Percentiles rank a stretch among this genome's conserved stretches.
These are phyloP conservation scores for Moesziomyces sp. DNA, from an alignment of 1,284 basidiomycete species.

Conservation along the genomic window DNA sequence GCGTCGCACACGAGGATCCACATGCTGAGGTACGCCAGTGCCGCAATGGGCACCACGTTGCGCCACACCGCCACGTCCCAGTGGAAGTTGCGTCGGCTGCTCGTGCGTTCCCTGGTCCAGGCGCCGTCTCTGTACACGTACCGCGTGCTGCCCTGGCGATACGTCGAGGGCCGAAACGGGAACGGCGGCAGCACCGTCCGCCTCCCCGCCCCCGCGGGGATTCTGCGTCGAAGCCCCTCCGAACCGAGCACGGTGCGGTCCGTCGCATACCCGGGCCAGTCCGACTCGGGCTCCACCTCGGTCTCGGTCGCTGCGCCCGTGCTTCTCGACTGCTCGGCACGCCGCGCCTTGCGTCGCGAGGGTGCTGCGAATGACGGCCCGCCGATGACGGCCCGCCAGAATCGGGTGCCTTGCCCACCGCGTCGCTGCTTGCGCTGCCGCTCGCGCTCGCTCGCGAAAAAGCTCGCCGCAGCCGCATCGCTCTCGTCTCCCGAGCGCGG, in stretches of 20 bases:
- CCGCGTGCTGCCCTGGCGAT: constrained; percentile 14
- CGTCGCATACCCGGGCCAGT: constrained; percentile 39
- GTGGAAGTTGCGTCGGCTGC: constrained; percentile 60
- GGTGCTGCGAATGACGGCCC: constrained; percentile 39
- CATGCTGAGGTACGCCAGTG: constrained; percentile 60
- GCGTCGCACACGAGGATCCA: constrained; percentile 56
- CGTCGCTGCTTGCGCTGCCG: constrained; percentile 27
- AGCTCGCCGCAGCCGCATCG: constrained; percentile 32
- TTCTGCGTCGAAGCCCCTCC: constrained; percentile 14
- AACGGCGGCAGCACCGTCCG: constrained; percentile 17
- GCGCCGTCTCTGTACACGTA: constrained; percentile 19
- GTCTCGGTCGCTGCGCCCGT: constrained; percentile 23
- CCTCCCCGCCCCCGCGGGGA: neutral
- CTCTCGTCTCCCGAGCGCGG: constrained; percentile 39
- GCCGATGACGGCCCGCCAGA: constrained; percentile 60
- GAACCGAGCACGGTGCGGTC: constrained; percentile 30
- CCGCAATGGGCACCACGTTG: constrained; percentile 62
- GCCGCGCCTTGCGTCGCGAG: constrained; percentile 2
- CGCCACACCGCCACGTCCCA: constrained; percentile 66
- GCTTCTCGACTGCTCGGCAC: neutral
- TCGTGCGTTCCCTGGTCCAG: constrained; percentile 24
- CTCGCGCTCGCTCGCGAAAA: constrained; percentile 28
- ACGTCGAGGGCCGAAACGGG: constrained; percentile 19
- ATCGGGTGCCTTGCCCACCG: constrained; percentile 48
- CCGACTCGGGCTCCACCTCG: constrained; percentile 36